Conservation (phyloP, 768 basidiomycete genomes). For the Naganishia friedmannii region DNA sequence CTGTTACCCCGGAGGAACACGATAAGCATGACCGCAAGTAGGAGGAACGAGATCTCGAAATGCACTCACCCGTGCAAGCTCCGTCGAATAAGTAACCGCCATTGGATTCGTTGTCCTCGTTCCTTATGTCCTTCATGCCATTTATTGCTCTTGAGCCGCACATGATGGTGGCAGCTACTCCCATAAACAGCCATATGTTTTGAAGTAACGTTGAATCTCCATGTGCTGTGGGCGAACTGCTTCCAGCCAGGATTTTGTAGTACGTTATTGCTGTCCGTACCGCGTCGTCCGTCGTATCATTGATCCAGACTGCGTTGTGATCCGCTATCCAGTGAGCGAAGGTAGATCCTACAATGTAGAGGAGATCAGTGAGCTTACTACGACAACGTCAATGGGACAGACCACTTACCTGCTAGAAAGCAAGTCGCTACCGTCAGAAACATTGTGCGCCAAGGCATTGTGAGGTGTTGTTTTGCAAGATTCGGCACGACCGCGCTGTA, state of each 20-base stretch:
- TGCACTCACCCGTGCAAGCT: conserved; percentile 44
- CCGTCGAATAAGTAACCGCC: conserved; percentile 52
- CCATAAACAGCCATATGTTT: conserved; percentile 42
- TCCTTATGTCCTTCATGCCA: conserved; percentile 30
- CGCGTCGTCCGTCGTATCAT: conserved; percentile 47
- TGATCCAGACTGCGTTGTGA: conserved; percentile 51
- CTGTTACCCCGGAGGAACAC: neutral
- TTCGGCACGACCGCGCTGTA: neutral
- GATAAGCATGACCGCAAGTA: neutral
- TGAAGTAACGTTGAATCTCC: conserved; percentile 34
- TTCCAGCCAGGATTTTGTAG: conserved; percentile 35
- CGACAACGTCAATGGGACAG: no score
- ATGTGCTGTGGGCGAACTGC: neutral
- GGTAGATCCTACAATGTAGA: conserved; percentile 40
- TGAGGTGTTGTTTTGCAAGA: neutral
- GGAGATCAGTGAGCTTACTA: neutral
- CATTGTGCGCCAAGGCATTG: conserved; percentile 48
- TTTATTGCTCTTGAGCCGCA: conserved; percentile 42
- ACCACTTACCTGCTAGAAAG: conserved; percentile 45
- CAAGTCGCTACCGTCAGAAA: conserved; percentile 45
- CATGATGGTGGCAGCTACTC: conserved; percentile 38
- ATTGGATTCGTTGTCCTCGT: conserved; percentile 27
- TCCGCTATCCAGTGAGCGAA: conserved; percentile 52
- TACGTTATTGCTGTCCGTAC: conserved; percentile 45
- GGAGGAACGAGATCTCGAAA: neutral